Conservation (phyloP, 1,284 basidiomycete species). For the Pseudozyma hubeiensis region DNA sequence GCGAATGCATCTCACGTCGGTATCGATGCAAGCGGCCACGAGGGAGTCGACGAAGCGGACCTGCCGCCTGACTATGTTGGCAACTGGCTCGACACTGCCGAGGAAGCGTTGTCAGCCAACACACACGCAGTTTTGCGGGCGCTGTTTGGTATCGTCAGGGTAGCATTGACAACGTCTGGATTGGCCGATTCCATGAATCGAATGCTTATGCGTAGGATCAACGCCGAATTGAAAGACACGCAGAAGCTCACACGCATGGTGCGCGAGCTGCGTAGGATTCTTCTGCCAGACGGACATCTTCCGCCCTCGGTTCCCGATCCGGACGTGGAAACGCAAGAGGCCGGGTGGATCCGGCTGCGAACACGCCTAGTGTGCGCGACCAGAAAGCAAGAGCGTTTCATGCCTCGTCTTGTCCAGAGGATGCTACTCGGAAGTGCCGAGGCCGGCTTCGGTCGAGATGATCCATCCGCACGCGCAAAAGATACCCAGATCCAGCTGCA, state of each 20-base stretch:
- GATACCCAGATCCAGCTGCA: conserved; percentile 29
- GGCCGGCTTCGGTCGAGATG: conserved; percentile 7
- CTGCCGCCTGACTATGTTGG: conserved; percentile 24
- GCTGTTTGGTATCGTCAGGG: conserved; percentile 18
- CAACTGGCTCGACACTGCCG: conserved; percentile 31
- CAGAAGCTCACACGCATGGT: conserved; percentile 19
- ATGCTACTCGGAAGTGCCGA: conserved; percentile 30
- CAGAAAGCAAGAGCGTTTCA: background rate
- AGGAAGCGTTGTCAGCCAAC: conserved; percentile 25
- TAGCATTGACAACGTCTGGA: conserved; percentile 16
- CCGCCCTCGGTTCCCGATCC: conserved; percentile 44
- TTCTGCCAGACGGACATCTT: conserved; percentile 43
- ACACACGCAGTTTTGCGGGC: conserved; percentile 19
- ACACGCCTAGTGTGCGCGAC: conserved; percentile 15
- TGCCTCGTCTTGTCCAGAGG: conserved; percentile 15
- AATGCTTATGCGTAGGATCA: conserved; percentile 19
- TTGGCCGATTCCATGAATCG: conserved; percentile 24
- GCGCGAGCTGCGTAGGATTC: conserved; percentile 19
- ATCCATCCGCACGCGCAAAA: conserved; percentile 2
- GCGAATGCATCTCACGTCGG: background rate
- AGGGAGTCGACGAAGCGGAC: conserved; percentile 3
- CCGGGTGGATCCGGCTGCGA: conserved; percentile 42
- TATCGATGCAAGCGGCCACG: background rate
- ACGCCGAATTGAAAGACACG: conserved; percentile 22
- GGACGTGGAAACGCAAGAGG: conserved; percentile 25